phyloP scores from a whole-genome alignment of 176 grass and related monocot genomes.

The Zoysia pacifica region DNA sequence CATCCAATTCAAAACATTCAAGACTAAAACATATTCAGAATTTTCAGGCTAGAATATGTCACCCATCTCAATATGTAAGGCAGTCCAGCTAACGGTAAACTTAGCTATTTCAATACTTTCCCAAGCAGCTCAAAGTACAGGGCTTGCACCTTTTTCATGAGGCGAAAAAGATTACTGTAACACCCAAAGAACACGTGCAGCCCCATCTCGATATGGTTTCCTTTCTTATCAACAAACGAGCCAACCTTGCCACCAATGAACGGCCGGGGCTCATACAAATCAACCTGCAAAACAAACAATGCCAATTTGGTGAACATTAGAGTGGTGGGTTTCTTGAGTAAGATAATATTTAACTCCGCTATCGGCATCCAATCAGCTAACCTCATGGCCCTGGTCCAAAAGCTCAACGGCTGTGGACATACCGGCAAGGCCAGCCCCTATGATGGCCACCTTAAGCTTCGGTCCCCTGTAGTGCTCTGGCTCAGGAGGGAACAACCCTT shows the following conservation, averaged over 20 bases:
- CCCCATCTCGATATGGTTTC: slow-evolving; percentile 99
- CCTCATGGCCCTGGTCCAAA: slow-evolving; percentile 96
- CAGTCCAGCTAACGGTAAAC: not conserved
- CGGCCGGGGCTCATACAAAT: slow-evolving; percentile 77
- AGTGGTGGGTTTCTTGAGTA: not conserved
- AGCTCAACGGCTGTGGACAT: slow-evolving; percentile 98
- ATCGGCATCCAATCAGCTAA: slow-evolving; percentile 32
- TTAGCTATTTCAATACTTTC: not conserved
- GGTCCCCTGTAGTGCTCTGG: slow-evolving; percentile 79
- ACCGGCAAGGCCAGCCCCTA: slow-evolving; percentile 80
- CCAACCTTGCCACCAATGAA: slow-evolving; percentile 97
- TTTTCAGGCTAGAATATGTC: not conserved
- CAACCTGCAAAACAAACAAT: slow-evolving; percentile 65
- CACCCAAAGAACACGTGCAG: slow-evolving; percentile 96
- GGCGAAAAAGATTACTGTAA: slow-evolving; percentile 97
- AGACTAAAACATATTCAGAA: not conserved
- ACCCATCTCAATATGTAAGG: not conserved
- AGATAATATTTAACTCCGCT: not conserved
- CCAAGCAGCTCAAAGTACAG: not conserved
- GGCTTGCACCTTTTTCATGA: slow-evolving; percentile 85
- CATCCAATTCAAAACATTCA: not conserved
- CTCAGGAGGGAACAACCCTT: slow-evolving; percentile 84
- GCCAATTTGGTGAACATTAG: not conserved
- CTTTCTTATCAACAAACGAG: slow-evolving; percentile 83
- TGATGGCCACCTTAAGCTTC: slow-evolving; percentile 95